Evolutionary conservation across 768 basidiomycete genomes (phyloP), one percentile per base, ranked within the genome.

Genomic region (Rhodosporidiobolus sp.): DNA sequence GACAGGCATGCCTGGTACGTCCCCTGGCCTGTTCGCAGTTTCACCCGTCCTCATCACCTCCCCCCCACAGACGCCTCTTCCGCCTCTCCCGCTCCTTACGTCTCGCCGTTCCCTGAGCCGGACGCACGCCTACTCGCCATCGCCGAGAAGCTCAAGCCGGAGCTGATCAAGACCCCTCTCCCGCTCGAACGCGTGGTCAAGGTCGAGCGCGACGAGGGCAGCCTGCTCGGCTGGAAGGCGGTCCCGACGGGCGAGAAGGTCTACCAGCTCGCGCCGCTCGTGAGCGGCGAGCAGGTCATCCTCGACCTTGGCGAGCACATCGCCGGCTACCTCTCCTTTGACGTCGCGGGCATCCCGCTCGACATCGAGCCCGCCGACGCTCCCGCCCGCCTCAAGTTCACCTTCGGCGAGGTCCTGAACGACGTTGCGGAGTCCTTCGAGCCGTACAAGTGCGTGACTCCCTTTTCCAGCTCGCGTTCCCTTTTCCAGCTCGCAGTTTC

Each of bases 341-440:
- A 28, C n/a, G 50, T 52, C n/a, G 50, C 50, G 26, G 50, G 50
- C 26, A n/a, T 52, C 1, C 50, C 50, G 26, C 28, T 52, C n/a
- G 50, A 52, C 26, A 52, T n/a, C 26, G 50, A 52, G 50, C 50
- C 50, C 1, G 50, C 50, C 26, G 50, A 52, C 10, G 50, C 50
- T n/a, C 50, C 50, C 50, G 50, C 50, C 7, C 26, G 50, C 10
- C 26, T 52, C 50, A 52, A 52, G 50, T 16, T 52, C 14, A 52
- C 50, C 26, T 77, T 72, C 54, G 78, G 78, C 17, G 78, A 79
- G 66, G 71, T 79, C 53, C 56, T 79, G 34, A 77, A 69, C 63
- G 78, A 79, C 48, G 72, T 79, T 10, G 78, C 77, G 7, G 78
- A 79, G 65, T 52, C 50, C 24, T 79, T 79, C n/a, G 78, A 79